Percentiles rank a stretch among this genome's conserved stretches.
Evolutionary conservation across 108 stramenopile species (phyloP).

Genomic region (Mayamaea pseudoterrestris): DNA sequence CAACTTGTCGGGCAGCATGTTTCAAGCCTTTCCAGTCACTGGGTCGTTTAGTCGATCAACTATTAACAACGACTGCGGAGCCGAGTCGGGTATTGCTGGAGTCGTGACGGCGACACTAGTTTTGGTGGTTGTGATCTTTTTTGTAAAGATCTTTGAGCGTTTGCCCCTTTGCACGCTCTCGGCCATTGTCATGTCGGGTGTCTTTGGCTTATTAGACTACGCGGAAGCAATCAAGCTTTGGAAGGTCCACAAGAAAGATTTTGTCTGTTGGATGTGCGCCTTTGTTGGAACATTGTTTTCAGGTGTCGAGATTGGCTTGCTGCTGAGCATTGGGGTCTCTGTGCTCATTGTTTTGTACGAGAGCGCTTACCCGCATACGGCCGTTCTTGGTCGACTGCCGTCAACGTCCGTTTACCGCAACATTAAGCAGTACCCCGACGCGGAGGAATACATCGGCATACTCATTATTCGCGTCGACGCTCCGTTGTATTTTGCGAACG

Average conservation of each 20-base stretch:
- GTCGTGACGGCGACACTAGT: slow-evolving; percentile 58
- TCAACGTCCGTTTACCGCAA: slow-evolving; percentile 44
- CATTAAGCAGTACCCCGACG: slow-evolving; percentile 40
- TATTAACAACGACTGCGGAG: slow-evolving; percentile 59
- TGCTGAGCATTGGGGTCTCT: slow-evolving; percentile 39
- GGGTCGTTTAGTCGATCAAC: slow-evolving; percentile 65
- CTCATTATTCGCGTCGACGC: slow-evolving; percentile 48
- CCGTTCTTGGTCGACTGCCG: slow-evolving; percentile 49
- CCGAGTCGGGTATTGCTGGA: slow-evolving; percentile 42
- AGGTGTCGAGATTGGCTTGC: slow-evolving; percentile 54
- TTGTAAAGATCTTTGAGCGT: slow-evolving; percentile 66
- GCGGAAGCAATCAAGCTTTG: slow-evolving; percentile 42
- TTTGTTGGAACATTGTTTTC: slow-evolving; percentile 45
- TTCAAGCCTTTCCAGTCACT: slow-evolving; percentile 52
- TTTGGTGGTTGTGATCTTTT: slow-evolving; percentile 44
- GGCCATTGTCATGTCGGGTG: slow-evolving; percentile 59
- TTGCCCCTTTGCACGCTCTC: slow-evolving; percentile 42
- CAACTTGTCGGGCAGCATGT: slow-evolving; percentile 57
- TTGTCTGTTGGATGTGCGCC: slow-evolving; percentile 39
- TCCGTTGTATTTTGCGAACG: slow-evolving; percentile 59
- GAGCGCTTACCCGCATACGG: slow-evolving; percentile 44
- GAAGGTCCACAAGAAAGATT: slow-evolving; percentile 54
- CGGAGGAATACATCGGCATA: slow-evolving; percentile 38
- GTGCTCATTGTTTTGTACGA: slow-evolving; percentile 48
- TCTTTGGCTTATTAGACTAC: slow-evolving; percentile 49